Conservation (phyloP, 2,329 filamentous ascomycete species). For the Sarocladium kiliense region DNA sequence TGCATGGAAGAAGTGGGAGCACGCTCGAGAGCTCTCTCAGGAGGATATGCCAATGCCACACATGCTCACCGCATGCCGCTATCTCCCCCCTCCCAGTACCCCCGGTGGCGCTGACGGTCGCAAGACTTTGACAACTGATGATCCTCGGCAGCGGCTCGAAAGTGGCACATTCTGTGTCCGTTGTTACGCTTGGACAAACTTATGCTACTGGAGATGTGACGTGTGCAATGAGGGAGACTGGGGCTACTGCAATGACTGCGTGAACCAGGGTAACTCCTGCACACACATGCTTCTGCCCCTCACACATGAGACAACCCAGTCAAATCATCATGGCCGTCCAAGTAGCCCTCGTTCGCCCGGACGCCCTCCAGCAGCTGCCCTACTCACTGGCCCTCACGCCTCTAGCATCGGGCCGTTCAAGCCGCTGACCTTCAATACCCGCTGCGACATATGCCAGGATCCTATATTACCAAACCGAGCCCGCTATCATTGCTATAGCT, state of each 20-base stretch:
- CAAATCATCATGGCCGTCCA: constrained; percentile 26
- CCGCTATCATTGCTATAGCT: constrained; percentile 76
- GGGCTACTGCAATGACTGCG: constrained; percentile 87
- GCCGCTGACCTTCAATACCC: constrained; percentile 65
- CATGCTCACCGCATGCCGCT: constrained; percentile 53
- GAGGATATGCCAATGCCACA: constrained; percentile 46
- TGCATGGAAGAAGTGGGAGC: constrained; percentile 64
- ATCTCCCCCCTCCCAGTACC: constrained; percentile 41
- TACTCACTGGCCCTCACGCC: constrained; percentile 42
- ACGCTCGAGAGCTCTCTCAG: constrained; percentile 28
- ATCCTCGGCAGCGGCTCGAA: constrained; percentile 64
- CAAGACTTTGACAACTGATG: constrained; percentile 57
- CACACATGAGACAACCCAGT: constrained; percentile 47
- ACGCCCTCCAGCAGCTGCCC: constrained; percentile 40
- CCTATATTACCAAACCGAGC: constrained; percentile 64
- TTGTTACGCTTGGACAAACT: constrained; percentile 69
- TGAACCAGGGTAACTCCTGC: constrained; percentile 76
- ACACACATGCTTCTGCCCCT: constrained; percentile 77
- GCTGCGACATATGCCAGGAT: constrained; percentile 73
- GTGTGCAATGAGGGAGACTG: constrained; percentile 88
- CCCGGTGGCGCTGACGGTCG: constrained; percentile 50
- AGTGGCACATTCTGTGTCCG: constrained; percentile 79
- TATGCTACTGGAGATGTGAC: constrained; percentile 87
- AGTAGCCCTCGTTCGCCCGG: constrained; percentile 37
- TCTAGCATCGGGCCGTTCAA: constrained; percentile 52